Percentiles rank a stretch among this genome's conserved stretches.
phyloP scores from a whole-genome alignment of 2,329 filamentous ascomycete genomes.

The Karstenula rhodostoma region DNA sequence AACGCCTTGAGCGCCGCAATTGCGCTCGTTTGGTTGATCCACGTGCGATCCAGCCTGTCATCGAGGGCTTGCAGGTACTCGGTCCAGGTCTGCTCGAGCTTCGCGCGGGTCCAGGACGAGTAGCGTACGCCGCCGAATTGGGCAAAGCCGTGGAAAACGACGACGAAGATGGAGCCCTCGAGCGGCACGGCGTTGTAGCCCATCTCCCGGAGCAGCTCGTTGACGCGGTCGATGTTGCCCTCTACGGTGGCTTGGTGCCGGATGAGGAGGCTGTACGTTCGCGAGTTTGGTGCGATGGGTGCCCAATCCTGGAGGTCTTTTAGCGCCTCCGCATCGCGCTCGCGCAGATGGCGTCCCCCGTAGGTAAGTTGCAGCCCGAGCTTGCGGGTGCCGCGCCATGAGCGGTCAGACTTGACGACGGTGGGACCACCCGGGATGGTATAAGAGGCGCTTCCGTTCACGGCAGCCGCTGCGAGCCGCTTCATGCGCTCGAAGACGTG shows the following conservation, averaged over 20 bases:
- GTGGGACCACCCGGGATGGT: background rate
- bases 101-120: conserved; percentile 74
- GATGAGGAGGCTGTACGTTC: conserved; percentile 82
- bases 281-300: conserved; percentile 74
- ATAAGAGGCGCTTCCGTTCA: conserved; percentile 33
- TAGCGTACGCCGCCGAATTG: conserved; percentile 71
- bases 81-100: conserved; percentile 62
- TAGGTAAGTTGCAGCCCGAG: conserved; percentile 59
- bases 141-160: conserved; percentile 83
- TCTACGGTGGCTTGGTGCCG: conserved; percentile 73
- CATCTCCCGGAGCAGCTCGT: conserved; percentile 82
- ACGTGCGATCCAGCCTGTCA: conserved; percentile 33
- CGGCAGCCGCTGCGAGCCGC: conserved; percentile 56
- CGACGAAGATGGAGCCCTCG: conserved; percentile 79
- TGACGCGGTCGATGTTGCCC: conserved; percentile 76
- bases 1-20: conserved; percentile 62
- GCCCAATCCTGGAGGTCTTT: conserved; percentile 71
- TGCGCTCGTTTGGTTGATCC: conserved; percentile 36
- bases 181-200: conserved; percentile 69
- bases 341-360: conserved; percentile 52
- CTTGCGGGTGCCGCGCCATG: conserved; percentile 53
- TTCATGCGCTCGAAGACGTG: conserved; percentile 89
- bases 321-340: conserved; percentile 60
- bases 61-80: conserved; percentile 35
- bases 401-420: conserved; percentile 34